Percentiles rank a stretch among this genome's conserved stretches.
phyloP scores from a whole-genome alignment of 768 basidiomycete species.

The Suillus weaverae region DNA sequence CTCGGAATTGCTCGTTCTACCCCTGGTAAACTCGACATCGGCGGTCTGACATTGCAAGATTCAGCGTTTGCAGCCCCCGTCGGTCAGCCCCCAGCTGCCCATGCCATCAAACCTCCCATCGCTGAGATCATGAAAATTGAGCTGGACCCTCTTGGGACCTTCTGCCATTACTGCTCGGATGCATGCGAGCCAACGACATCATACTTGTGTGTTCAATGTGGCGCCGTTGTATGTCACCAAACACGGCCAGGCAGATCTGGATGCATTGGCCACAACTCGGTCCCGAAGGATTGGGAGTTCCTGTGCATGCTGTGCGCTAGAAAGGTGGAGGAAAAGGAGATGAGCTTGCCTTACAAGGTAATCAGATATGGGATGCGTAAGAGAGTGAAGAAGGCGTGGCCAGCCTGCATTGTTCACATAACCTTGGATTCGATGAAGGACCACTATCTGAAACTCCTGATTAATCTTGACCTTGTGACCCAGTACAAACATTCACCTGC shows the following conservation, averaged over 20 bases:
- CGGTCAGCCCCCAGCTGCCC: too few species aligned
- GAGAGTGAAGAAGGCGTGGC: background rate
- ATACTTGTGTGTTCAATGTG: background rate
- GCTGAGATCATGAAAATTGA: too few species aligned
- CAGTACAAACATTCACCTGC: background rate
- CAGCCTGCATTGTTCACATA: background rate
- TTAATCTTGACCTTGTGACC: background rate
- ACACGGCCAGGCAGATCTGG: background rate
- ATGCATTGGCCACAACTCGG: background rate
- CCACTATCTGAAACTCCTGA: background rate
- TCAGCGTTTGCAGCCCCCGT: too few species aligned
- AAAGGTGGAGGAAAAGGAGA: background rate
- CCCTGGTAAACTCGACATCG: too few species aligned
- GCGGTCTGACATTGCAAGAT: too few species aligned
- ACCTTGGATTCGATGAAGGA: background rate
- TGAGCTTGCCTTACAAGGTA: background rate
- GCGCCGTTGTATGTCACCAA: background rate
- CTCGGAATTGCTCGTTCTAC: too few species aligned
- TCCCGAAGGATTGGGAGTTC: background rate
- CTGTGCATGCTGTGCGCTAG: background rate
- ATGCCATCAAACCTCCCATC: too few species aligned
- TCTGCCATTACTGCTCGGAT: background rate
- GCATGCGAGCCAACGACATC: background rate
- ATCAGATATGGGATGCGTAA: background rate
- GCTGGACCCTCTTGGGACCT: background rate